These are phyloP conservation scores for Fomitopsis serialis DNA, from an alignment of 768 basidiomycete genomes.

Conservation along the genomic window DNA sequence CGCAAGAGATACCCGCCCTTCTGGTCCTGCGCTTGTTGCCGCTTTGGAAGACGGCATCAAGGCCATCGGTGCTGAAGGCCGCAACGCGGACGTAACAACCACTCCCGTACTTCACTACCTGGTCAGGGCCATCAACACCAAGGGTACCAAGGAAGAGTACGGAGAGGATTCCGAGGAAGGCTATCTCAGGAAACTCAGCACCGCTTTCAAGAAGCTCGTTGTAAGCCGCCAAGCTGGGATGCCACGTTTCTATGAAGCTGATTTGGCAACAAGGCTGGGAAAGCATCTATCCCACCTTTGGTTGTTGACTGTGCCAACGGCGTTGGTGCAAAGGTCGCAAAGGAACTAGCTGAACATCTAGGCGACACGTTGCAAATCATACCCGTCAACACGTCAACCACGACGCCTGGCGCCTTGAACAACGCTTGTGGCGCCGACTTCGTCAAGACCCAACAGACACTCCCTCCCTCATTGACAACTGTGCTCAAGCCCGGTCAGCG, in stretches of 20 bases:
- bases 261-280: constrained; percentile 44
- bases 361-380: constrained; percentile 55
- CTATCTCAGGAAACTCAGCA: constrained; percentile 77
- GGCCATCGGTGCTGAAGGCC: constrained; percentile 60
- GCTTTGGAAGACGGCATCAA: constrained; percentile 81
- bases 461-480: constrained; percentile 71
- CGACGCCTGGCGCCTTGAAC: constrained; percentile 73
- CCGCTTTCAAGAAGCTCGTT: constrained; percentile 81
- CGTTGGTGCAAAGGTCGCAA: constrained; percentile 76
- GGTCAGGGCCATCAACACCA: constrained; percentile 84
- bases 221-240: constrained; percentile 43
- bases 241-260: neutral
- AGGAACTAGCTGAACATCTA: constrained; percentile 54
- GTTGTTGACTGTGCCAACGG: constrained; percentile 99
- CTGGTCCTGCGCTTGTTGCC: constrained; percentile 67
- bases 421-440: constrained; percentile 90
- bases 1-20: constrained; percentile 90
- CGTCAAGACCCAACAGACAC: constrained; percentile 88
- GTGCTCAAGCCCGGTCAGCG: constrained; percentile 67
- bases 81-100: constrained; percentile 81
- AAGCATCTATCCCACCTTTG: constrained; percentile 50
- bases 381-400: constrained; percentile 63
- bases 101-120: constrained; percentile 96
- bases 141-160: constrained; percentile 70
- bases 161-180: constrained; percentile 79